phyloP scores from a whole-genome alignment of 805 yeast genomes.

The Komagataella ulmi region DNA sequence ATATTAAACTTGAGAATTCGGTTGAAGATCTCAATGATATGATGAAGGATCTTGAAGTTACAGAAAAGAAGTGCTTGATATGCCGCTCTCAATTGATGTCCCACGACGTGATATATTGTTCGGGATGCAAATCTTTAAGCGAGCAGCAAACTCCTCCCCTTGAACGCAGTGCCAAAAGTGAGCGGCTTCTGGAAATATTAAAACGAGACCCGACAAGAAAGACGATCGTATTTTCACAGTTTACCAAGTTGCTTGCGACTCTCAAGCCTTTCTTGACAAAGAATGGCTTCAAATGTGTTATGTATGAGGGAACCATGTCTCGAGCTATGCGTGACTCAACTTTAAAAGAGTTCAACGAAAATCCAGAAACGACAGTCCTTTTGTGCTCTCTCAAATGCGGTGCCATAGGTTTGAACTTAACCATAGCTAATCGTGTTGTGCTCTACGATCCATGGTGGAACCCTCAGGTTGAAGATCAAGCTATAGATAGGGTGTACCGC shows the following conservation, averaged over 20 bases:
- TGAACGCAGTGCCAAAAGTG: slow-evolving; percentile 20
- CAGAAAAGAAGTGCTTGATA: slow-evolving; percentile 11
- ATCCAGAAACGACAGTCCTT: slow-evolving; percentile 15
- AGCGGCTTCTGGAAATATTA: slow-evolving; percentile 19
- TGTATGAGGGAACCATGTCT: slow-evolving; percentile 22
- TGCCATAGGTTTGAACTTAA: slow-evolving; percentile 29
- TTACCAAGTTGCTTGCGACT: slow-evolving; percentile 20
- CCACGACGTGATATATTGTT: slow-evolving; percentile 6
- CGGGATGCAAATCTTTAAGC: slow-evolving; percentile 6
- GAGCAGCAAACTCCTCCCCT: neutral
- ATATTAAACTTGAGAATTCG: slow-evolving; percentile 3
- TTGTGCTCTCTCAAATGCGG: slow-evolving; percentile 30
- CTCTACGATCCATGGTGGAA: slow-evolving; percentile 37
- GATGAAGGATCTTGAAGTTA: slow-evolving; percentile 10
- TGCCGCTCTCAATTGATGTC: slow-evolving; percentile 7
- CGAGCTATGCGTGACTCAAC: slow-evolving; percentile 15
- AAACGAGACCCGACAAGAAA: slow-evolving; percentile 19
- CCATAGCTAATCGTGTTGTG: slow-evolving; percentile 26
- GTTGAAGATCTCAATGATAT: slow-evolving; percentile 10
- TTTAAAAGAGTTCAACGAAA: slow-evolving; percentile 15
- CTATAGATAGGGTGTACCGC: slow-evolving; percentile 36
- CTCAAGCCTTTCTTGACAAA: slow-evolving; percentile 15
- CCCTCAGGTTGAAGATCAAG: slow-evolving; percentile 36
- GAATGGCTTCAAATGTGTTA: slow-evolving; percentile 16
- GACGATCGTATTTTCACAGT: slow-evolving; percentile 32